phyloP scores from a whole-genome alignment of 2,329 filamentous ascomycete species.

The Phyllosticta ampelicida region DNA sequence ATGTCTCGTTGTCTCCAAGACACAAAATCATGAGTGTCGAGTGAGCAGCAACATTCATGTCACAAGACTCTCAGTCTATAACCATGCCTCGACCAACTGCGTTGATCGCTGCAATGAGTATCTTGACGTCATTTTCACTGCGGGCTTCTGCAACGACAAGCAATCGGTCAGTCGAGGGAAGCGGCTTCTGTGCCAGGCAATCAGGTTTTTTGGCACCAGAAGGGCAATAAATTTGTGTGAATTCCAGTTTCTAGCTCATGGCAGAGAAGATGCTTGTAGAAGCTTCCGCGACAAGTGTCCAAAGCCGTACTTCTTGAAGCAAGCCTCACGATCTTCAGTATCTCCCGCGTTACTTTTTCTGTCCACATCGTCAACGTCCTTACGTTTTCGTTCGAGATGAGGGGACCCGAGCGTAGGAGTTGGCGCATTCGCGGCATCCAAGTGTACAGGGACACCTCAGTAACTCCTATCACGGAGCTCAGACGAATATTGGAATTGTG shows the following conservation, averaged over 20 bases:
- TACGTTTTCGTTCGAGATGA: neutral
- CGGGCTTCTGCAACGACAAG: neutral
- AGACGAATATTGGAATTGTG: neutral
- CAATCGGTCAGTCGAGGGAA: neutral
- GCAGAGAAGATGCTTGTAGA: neutral
- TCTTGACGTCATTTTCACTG: neutral
- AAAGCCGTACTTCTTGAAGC: neutral
- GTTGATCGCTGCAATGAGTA: neutral
- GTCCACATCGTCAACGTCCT: neutral
- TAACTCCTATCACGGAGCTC: neutral
- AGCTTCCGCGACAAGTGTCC: neutral
- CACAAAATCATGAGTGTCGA: neutral
- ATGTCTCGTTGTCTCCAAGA: neutral
- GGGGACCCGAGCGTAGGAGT: neutral
- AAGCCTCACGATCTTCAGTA: neutral
- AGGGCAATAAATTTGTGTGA: neutral
- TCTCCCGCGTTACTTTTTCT: neutral
- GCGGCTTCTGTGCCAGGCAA: neutral
- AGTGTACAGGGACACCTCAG: neutral
- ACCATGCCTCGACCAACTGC: neutral
- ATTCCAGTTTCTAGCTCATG: neutral
- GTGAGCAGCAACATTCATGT: neutral
- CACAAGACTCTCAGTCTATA: neutral
- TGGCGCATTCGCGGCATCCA: neutral
- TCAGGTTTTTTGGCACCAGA: neutral